A percentile compares a stretch with the other conserved stretches of the same genome.
phyloP scores from a whole-genome alignment of 1,284 basidiomycete genomes.

The Xerocomus amazonicus region DNA sequence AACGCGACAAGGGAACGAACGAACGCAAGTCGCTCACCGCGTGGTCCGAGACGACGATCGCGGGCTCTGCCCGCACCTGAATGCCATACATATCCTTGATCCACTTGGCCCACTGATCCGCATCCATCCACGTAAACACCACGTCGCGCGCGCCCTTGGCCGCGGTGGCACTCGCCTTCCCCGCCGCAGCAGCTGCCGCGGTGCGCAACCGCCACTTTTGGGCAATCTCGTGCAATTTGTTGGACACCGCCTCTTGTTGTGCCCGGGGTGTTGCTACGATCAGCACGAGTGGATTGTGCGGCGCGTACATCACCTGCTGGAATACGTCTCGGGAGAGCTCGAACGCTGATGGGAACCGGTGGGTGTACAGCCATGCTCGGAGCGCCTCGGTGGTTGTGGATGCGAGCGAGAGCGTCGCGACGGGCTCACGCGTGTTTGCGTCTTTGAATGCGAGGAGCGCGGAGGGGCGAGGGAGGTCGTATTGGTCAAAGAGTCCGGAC shows the following conservation, averaged over 20 bases:
- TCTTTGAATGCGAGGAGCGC: conserved; percentile 77
- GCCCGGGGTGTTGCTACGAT: conserved; percentile 51
- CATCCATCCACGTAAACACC: conserved; percentile 85
- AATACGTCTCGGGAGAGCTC: conserved; percentile 76
- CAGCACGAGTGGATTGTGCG: conserved; percentile 70
- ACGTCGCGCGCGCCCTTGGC: conserved; percentile 49
- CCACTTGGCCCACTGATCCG: conserved; percentile 77
- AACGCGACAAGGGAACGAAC: not conserved
- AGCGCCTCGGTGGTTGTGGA: conserved; percentile 31
- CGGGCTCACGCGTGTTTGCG: conserved; percentile 43
- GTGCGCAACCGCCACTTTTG: conserved; percentile 59
- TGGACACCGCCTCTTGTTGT: conserved; percentile 41
- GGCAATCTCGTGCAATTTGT: conserved; percentile 52
- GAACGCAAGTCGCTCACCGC: conserved; percentile 44
- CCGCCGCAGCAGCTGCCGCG: conserved; percentile 4
- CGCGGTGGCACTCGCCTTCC: not conserved
- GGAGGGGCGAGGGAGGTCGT: conserved; percentile 50
- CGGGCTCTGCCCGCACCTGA: conserved; percentile 43
- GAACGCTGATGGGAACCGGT: conserved; percentile 67
- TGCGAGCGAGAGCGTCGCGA: conserved; percentile 35
- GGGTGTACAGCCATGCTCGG: conserved; percentile 53
- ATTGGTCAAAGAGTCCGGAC: conserved; percentile 46
- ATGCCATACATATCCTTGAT: conserved; percentile 85
- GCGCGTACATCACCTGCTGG: conserved; percentile 78
- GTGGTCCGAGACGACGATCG: conserved; percentile 77